Evolutionary conservation across 1,139 yeast genomes (phyloP), one percentile per base, ranked within the genome.

Genomic region (Kodamaea fungicola): DNA sequence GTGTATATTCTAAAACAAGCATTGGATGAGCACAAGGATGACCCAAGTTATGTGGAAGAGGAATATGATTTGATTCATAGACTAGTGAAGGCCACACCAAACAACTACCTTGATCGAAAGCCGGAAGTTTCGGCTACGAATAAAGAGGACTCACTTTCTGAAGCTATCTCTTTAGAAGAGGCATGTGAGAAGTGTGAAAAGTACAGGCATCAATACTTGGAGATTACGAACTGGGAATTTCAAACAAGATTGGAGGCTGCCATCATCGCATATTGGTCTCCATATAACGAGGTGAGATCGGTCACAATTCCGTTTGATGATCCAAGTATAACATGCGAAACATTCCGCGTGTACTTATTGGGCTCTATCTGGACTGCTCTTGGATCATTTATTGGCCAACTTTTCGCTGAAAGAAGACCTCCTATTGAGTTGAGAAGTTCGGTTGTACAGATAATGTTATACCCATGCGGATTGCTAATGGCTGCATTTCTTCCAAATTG

Each of bases 241-340:
- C 49, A 43, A 35, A 45, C 40, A 10, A 40, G 43, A n/a, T 24
- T 42, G 12, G 52, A 49, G 24, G 54, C 52, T 12, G 43, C 45
- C 2, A 30, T 78, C 34, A 57, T 74, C 36, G 62, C 71, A 35
- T 78, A 62, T 50, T 74, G 71, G 53, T 78, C 83, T 1, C 82
- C 84, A 1, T 80, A 80, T 52, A 76, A 81, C 3, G 84, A 79
- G 53, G 83, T 80, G 4, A 64, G 86, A 43, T 67, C 84, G 8
- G 74, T 77, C 24, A 64, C 79, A 21, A 71, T 69, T 35, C 75
- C 79, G 12, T 56, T 55, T 30, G 83, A 78, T 50, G 80, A 77
- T 46, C 70, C 71, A 2, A 50, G 48, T 2, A 54, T 64, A 26
- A 71, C 74, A 6, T 64, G 68, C 42, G 86, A 80, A 53, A 78